Base-by-base conservation (phyloP, 2,329 filamentous ascomycete species). In the Pseudogymnoascus sp. region DNA sequence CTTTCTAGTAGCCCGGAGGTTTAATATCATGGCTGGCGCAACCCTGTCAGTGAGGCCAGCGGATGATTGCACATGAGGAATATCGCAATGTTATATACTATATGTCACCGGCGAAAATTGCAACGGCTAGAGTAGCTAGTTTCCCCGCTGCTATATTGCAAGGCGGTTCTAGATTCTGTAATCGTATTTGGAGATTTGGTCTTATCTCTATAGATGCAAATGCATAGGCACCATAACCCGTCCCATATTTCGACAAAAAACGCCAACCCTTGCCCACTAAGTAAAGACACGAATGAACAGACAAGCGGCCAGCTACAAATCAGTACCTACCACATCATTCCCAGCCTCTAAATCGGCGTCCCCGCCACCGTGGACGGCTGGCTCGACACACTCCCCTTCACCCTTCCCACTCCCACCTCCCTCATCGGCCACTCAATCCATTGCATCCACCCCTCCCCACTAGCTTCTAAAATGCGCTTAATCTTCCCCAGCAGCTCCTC, bases 401-500 rank as follows among this genome's bases (percentile, higher is more conserved):
- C 21, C 19, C 59, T 61, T 4, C 19, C 26, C 59, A 23, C 35
- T 1, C 59, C 65, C 11, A 67, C 61, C 28, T 66, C 66, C 36
- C 66, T 64, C 33, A 68, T 47, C 5, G 67, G 67, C 67, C 67
- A 68, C 3, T 60, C 40, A 42, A 68, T 64, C 67, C 67, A 68
- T 13, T 21, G 44, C 50, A 65, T 64, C 67, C 67, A 68, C 2
- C 64, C 62, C 38, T 59, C 60, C 6, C 64, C 67, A 44, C 64
- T 35, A 8, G 31, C 59, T n/a, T 59, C 59, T 26, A 61, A 31
- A n/a, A 42, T 42, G 3, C 59, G 65, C n/a, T 71, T 61, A 40
- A 78, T 71, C 35, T 74, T 74, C 42, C 67, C 68, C 19, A 79
- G 67, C n/a, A 79, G 65, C 44, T 74, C 72, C 36, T 69, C 69